These are phyloP conservation scores for Melampsora larici-populina DNA, from an alignment of 1,284 basidiomycete genomes.

Conservation along the genomic window DNA sequence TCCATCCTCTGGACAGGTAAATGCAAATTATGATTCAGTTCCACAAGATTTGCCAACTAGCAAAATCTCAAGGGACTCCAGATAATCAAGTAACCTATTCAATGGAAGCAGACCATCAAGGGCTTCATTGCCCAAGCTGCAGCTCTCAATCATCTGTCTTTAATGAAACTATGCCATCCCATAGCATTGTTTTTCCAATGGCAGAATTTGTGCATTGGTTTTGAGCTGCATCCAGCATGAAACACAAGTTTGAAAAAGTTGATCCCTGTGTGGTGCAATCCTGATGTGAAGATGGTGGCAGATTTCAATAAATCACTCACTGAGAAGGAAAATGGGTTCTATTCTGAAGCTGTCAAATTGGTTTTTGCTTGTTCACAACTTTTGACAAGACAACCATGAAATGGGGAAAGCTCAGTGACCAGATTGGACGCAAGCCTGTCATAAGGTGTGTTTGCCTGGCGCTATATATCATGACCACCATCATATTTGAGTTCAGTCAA, in stretches of 20 bases:
- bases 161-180: conserved; percentile 54
- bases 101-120: not conserved
- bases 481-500: conserved; percentile 54
- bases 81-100: not conserved
- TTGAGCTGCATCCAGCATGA: conserved; percentile 47
- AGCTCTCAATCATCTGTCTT: conserved; percentile 54
- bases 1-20: too few relatives aligned
- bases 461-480: conserved; percentile 52
- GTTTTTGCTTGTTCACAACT: conserved; percentile 54
- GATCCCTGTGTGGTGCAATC: not conserved
- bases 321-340: conserved; percentile 50
- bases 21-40: too few relatives aligned
- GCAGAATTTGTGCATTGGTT: conserved; percentile 46
- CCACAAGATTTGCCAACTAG: too few relatives aligned
- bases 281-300: conserved; percentile 49
- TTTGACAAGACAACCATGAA: conserved; percentile 51
- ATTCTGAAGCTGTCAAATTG: conserved; percentile 52
- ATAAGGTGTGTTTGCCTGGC: conserved; percentile 53
- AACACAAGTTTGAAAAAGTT: not conserved
- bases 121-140: conserved; percentile 50
- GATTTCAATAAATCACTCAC: conserved; percentile 25
- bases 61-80: not conserved
- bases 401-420: conserved; percentile 54
- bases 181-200: conserved; percentile 45
- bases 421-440: conserved; percentile 55